Base-by-base conservation (phyloP, 139 green algal species). In the Zygnema circumcarinatum region DNA sequence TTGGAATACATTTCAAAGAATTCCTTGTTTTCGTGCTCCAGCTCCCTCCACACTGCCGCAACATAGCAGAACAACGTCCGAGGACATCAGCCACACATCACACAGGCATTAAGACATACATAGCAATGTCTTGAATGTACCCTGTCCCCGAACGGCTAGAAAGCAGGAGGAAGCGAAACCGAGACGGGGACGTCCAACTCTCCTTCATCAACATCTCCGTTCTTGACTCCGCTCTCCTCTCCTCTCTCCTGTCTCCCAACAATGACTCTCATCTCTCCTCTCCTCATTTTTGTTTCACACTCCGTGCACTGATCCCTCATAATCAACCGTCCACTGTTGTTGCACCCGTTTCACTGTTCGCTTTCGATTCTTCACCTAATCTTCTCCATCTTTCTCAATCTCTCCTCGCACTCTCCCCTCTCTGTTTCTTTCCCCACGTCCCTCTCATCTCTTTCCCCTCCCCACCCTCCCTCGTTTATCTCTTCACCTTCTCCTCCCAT, bases 21-120 rank as follows among this genome's bases (percentile, higher is more conserved):
- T 22, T 88, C 79, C 41, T 87, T 81, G n/a, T 88, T 88, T n/a
- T 88, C 83, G 52, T 88, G 84, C 83, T 88, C 83, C 76, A 88
- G 33, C 29, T 38, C 83, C 68, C 40, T 89, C 83, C 83, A 88
- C 29, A 88, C 83, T 88, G 83, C 33, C n/a, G 33, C 0, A 29
- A 83, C 1, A 2, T 72, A 72, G 22, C 68, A 32, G 76, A 38
- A 80, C 11, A 35, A 78, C 39, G 33, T 7, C 69, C 39, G 20
- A 20, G 69, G 7, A 35, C 40, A 78, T 11, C 33, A 20, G 33
- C 33, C 16, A 35, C 32, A 22, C 33, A 29, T 32, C 11, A 40
- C 33, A 29, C 53, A 81, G 35, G 2, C 22, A 81, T 7, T 81
- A 21, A 81, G n/a, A n/a, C n/a, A n/a, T n/a, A 78, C 40, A 52